Base-by-base conservation (phyloP, 2,329 filamentous ascomycete genomes). In the Microsporum audouinii region DNA sequence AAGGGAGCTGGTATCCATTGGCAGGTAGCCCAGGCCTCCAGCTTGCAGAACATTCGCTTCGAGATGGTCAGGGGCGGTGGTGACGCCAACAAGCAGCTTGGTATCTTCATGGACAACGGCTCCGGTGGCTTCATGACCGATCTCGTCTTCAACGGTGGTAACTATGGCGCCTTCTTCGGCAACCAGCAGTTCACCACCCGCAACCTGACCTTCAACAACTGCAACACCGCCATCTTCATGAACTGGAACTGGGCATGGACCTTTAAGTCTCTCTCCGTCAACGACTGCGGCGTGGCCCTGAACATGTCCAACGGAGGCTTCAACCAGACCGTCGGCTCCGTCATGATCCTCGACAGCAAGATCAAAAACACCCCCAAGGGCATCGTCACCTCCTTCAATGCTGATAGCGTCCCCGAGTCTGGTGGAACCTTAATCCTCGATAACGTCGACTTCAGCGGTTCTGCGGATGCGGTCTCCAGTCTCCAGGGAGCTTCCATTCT, bases 181-280 rank as follows among this genome's bases (percentile, higher is more conserved):
- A 91, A 86, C 75, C 90, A 95, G 76, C 90, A 95, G 75, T 94
- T 92, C 75, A 92, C 89, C 43, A 87, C 85, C 33, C 86, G 89
- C 66, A 94, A 95, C 75, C 70, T 94, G 71, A 87, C 82, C 39
- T 95, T 95, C 80, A 89, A 88, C 72, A 81, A 83, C 73, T 91
- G 88, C 78, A 82, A 89, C 70, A 95, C 89, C 1, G 90, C 88
- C 64, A 84, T 95, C 65, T 89, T 83, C 76, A 88, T 94, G 85
- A 91, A 91, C 79, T 95, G 90, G 90, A 89, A 92, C 77, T 95
- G 90, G 90, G 79, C 85, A 17, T 95, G 88, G 87, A 84, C 86
- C 51, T 84, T 94, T 75, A 89, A 92, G 71, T 87, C 83, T 39
- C 67, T 95, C 41, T 81, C 77, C 53, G 88, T 95, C 74, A 85